phyloP scores from a whole-genome alignment of 2,329 filamentous ascomycete species.

The Coniochaeta prunicola region DNA sequence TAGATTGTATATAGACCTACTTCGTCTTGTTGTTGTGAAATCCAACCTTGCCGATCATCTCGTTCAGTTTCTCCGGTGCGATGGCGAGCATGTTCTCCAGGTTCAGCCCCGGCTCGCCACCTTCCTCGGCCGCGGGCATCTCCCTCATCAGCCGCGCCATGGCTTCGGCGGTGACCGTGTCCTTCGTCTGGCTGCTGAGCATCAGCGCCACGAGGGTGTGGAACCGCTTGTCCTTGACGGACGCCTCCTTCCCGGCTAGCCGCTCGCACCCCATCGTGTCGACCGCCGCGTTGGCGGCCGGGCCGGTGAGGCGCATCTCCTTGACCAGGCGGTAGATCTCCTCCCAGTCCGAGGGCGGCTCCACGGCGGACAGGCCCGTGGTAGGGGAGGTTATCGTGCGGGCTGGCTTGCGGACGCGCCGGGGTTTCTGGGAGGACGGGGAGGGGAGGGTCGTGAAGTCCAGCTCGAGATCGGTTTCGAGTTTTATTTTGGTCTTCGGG shows the following conservation, averaged over 20 bases:
- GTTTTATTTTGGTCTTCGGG: slow-evolving; percentile 18
- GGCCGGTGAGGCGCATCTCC: slow-evolving; percentile 58
- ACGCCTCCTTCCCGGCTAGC: slow-evolving; percentile 49
- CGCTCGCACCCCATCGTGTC: slow-evolving; percentile 96
- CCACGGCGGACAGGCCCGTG: slow-evolving; percentile 25
- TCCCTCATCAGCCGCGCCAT: slow-evolving; percentile 74
- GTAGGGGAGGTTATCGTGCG: slow-evolving; percentile 19
- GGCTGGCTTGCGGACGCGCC: slow-evolving; percentile 35
- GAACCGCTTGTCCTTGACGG: slow-evolving; percentile 58
- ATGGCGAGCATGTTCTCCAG: slow-evolving; percentile 72
- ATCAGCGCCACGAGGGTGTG: slow-evolving; percentile 85
- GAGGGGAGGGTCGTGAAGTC: slow-evolving; percentile 20
- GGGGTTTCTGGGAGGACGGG: slow-evolving; percentile 15
- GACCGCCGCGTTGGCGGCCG: slow-evolving; percentile 70
- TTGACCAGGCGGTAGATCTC: slow-evolving; percentile 71
- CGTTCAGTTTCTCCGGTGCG: slow-evolving; percentile 56
- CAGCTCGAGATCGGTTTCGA: slow-evolving; percentile 1
- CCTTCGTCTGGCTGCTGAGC: slow-evolving; percentile 89
- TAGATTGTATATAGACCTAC: slow-evolving; percentile 38
- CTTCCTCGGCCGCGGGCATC: slow-evolving; percentile 46
- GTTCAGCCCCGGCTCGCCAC: slow-evolving; percentile 50
- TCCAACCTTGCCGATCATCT: slow-evolving; percentile 75
- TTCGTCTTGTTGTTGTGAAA: slow-evolving; percentile 95
- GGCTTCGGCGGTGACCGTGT: slow-evolving; percentile 78
- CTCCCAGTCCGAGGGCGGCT: slow-evolving; percentile 76